Conservation (phyloP, 176 grass and related monocot species). For the Elymus sibiricus region DNA sequence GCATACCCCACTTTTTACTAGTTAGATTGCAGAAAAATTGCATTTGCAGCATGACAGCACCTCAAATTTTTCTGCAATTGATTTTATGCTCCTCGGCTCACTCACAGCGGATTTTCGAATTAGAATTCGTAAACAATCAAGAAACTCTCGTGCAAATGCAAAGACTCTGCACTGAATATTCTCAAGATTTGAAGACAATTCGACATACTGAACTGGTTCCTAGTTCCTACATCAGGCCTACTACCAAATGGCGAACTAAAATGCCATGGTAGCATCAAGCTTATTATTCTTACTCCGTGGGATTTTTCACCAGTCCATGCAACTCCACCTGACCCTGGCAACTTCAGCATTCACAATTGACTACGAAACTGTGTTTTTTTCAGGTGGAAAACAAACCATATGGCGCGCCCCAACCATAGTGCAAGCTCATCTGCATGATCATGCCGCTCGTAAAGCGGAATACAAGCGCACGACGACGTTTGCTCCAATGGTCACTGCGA, state of each 20-base stretch:
- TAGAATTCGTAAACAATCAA: background rate
- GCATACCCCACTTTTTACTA: too few species aligned
- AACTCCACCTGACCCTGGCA: background rate
- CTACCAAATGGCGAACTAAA: background rate
- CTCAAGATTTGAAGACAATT: background rate
- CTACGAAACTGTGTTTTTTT: background rate
- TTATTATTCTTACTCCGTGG: background rate
- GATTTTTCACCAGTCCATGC: background rate
- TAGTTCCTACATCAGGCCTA: background rate
- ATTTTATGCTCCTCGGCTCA: background rate
- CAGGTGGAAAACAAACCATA: background rate
- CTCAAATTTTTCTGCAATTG: too few species aligned
- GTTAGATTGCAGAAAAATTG: too few species aligned
- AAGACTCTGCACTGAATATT: background rate
- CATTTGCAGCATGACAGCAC: too few species aligned
- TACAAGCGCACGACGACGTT: conserved; percentile 9
- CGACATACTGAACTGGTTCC: background rate
- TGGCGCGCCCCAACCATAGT: background rate
- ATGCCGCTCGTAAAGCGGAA: conserved; percentile 12
- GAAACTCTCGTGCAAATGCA: background rate
- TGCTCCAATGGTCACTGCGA: conserved; percentile 22
- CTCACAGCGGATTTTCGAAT: background rate
- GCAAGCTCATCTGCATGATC: background rate
- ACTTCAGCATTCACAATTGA: background rate
- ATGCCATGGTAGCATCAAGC: background rate